phyloP scores from a whole-genome alignment of 306 rosid genomes.

The Vicia villosa region DNA sequence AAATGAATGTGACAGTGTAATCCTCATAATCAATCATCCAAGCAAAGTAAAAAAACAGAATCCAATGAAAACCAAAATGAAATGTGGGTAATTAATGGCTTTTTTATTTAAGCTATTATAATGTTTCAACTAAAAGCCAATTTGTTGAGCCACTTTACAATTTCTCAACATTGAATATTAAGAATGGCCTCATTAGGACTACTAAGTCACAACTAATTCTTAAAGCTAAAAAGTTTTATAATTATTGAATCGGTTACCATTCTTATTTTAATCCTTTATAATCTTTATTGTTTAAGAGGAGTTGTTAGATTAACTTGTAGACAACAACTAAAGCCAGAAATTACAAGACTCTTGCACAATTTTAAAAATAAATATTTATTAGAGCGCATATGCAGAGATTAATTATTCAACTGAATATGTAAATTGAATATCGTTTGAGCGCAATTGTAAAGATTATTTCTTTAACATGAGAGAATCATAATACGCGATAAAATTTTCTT shows the following conservation, averaged over 20 bases:
- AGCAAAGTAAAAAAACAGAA: conserved; percentile 14
- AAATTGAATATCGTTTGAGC: too few species aligned
- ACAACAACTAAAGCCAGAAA: conserved; percentile 31
- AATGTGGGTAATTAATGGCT: not conserved
- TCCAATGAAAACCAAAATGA: conserved; percentile 27
- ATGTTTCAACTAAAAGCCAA: conserved; percentile 35
- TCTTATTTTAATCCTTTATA: conserved; percentile 23
- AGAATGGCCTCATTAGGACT: conserved; percentile 18
- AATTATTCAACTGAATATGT: too few species aligned
- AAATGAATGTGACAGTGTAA: not conserved
- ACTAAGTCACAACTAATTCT: conserved; percentile 39
- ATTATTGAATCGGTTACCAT: conserved; percentile 23
- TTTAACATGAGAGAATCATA: too few species aligned
- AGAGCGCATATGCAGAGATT: too few species aligned
- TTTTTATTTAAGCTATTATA: conserved; percentile 8
- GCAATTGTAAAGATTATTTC: too few species aligned
- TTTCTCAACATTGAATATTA: conserved; percentile 34
- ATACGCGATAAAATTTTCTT: too few species aligned
- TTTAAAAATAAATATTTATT: too few species aligned
- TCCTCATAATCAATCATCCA: not conserved
- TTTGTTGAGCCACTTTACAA: conserved; percentile 56
- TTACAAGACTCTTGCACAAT: conserved; percentile 9
- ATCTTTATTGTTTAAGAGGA: conserved; percentile 31
- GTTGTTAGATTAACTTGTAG: conserved; percentile 30
- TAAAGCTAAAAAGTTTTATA: not conserved